Percentiles rank a stretch among this genome's conserved stretches.
Evolutionary conservation across 352 stramenopile species (phyloP).

Genomic region (Phytophthora pseudosyringae): DNA sequence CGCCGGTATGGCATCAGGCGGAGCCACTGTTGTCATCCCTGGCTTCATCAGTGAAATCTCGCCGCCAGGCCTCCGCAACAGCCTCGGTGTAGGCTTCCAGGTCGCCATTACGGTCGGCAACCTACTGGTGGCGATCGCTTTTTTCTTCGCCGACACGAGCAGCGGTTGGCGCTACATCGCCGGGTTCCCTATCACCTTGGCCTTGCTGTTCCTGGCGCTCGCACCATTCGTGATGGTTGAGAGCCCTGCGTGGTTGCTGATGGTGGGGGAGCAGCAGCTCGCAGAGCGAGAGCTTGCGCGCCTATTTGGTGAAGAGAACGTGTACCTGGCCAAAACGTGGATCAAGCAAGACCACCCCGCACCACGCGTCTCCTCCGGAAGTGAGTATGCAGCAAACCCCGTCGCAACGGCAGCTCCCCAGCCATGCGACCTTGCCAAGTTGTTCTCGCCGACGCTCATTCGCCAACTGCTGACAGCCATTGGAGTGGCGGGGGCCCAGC

Average conservation of each 20-base stretch:
- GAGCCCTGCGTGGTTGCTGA: conserved; percentile 36
- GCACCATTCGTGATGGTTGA: conserved; percentile 29
- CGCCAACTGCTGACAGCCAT: conserved; percentile 24
- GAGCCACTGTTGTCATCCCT: conserved; percentile 30
- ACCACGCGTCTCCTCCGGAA: background rate
- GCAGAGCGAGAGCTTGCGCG: conserved; percentile 28
- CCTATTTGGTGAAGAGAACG: conserved; percentile 29
- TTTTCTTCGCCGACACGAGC: conserved; percentile 33
- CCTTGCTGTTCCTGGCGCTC: conserved; percentile 38
- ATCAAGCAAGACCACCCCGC: conserved; percentile 5
- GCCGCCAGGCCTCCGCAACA: conserved; percentile 28
- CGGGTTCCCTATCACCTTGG: conserved; percentile 49
- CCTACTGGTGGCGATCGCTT: conserved; percentile 30
- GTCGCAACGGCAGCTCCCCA: background rate
- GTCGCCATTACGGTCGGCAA: conserved; percentile 34
- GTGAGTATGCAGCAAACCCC: background rate
- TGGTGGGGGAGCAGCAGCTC: conserved; percentile 21
- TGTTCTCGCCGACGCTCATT: conserved; percentile 23
- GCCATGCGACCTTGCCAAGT: conserved; percentile 6
- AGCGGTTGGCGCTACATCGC: conserved; percentile 31
- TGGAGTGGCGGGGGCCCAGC: conserved; percentile 11
- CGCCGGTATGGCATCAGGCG: conserved; percentile 34
- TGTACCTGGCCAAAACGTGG: conserved; percentile 13
- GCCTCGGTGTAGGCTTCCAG: conserved; percentile 34
- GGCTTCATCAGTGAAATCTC: conserved; percentile 41